Conservation (phyloP, 345 rosid genomes). For the Populus euphratica region DNA sequence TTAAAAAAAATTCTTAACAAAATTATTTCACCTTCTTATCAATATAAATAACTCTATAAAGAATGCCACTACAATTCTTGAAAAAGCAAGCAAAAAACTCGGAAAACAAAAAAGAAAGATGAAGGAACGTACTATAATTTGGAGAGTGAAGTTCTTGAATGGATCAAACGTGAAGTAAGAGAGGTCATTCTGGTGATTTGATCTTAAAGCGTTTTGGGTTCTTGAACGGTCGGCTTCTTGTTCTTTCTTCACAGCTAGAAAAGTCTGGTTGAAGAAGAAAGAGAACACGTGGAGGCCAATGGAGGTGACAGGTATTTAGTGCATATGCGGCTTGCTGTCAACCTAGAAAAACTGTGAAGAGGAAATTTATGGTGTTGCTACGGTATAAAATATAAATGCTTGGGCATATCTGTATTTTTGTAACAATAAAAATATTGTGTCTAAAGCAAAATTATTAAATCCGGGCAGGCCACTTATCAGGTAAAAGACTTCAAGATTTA, state of each 20-base stretch:
- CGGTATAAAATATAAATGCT: background rate
- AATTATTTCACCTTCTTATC: background rate
- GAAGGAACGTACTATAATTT: slow-evolving; percentile 29
- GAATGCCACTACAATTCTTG: background rate
- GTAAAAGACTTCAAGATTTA: too few species aligned
- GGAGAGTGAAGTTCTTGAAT: slow-evolving; percentile 33
- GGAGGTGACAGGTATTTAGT: slow-evolving; percentile 16
- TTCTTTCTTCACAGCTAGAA: background rate
- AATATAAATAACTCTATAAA: background rate
- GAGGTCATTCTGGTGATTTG: slow-evolving; percentile 32
- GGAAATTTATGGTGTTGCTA: background rate
- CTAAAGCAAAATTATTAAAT: too few species aligned
- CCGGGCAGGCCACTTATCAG: too few species aligned
- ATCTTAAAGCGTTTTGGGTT: background rate
- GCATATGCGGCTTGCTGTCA: slow-evolving; percentile 30
- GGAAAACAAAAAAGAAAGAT: too few species aligned
- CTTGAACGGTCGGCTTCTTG: background rate
- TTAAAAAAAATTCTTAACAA: background rate
- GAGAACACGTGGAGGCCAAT: slow-evolving; percentile 33
- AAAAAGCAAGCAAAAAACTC: background rate
- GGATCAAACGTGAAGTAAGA: slow-evolving; percentile 40
- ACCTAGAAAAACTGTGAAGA: slow-evolving; percentile 5
- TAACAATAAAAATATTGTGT: too few species aligned
- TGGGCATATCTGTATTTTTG: background rate
- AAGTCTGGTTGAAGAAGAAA: background rate